Conservation (phyloP, 2,329 filamentous ascomycete species). For the Curvularia sp. region DNA sequence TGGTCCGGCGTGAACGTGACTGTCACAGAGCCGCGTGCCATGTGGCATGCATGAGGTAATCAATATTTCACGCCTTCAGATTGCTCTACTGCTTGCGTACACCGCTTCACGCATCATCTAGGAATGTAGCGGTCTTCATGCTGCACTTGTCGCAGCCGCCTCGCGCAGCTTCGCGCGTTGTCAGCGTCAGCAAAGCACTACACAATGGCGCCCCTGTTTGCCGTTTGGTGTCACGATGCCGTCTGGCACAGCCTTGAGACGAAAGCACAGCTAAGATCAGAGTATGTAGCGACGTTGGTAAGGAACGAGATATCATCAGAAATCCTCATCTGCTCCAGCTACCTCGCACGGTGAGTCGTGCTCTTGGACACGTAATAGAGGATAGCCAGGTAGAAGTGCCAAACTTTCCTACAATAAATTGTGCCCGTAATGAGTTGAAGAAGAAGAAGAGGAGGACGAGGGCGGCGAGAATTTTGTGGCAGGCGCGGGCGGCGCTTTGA, state of each 20-base stretch:
- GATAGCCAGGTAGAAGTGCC: slow-evolving; percentile 58
- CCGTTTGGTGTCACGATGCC: too few species aligned
- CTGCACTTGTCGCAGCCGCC: not conserved
- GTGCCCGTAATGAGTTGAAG: slow-evolving; percentile 66
- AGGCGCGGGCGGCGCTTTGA: slow-evolving; percentile 26
- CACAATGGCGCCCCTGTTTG: not conserved
- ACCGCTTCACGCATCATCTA: not conserved
- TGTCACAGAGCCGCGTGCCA: slow-evolving; percentile 2
- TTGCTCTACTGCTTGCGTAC: not conserved
- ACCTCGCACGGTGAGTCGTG: slow-evolving; percentile 62
- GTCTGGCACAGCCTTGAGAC: slow-evolving; percentile 3
- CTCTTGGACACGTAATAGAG: slow-evolving; percentile 71
- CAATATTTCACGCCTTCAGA: not conserved
- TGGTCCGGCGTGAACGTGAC: slow-evolving; percentile 14
- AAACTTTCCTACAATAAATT: slow-evolving; percentile 70
- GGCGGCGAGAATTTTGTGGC: slow-evolving; percentile 38
- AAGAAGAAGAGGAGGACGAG: slow-evolving; percentile 45
- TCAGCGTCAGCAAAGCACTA: too few species aligned
- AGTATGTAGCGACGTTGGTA: slow-evolving; percentile 69
- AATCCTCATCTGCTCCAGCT: slow-evolving; percentile 69
- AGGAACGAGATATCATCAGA: slow-evolving; percentile 68
- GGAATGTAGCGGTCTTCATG: not conserved
- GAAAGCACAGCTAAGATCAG: not conserved
- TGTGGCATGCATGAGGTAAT: not conserved
- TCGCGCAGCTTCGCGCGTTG: not conserved